These are phyloP conservation scores for Arabidopsis arenosa DNA, from an alignment of 345 rosid species.

Conservation along the genomic window DNA sequence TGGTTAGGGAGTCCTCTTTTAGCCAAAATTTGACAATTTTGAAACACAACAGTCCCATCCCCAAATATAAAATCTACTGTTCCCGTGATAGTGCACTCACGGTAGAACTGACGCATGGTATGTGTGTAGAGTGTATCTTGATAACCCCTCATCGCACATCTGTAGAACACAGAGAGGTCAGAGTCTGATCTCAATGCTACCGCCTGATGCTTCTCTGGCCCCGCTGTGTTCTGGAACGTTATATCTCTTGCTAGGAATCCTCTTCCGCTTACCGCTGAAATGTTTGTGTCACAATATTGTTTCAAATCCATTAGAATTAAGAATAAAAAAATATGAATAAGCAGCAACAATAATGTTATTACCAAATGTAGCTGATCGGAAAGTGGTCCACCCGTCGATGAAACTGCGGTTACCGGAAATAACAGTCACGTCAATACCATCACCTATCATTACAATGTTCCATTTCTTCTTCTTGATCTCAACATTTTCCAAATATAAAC, in stretches of 20 bases:
- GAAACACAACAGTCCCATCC: constrained; percentile 74
- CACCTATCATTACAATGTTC: constrained; percentile 84
- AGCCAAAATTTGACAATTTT: constrained; percentile 72
- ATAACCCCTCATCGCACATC: constrained; percentile 70
- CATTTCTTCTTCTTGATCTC: constrained; percentile 87
- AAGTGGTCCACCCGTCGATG: constrained; percentile 89
- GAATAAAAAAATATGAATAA: neutral
- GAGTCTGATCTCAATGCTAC: constrained; percentile 86
- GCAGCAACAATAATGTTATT: neutral
- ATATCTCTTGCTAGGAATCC: constrained; percentile 87
- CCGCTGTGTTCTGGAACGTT: constrained; percentile 89
- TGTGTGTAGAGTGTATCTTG: constrained; percentile 92
- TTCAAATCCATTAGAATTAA: neutral
- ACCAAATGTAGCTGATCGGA: constrained; percentile 93
- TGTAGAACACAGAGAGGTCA: constrained; percentile 70
- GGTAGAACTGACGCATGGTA: constrained; percentile 86
- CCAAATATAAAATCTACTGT: constrained; percentile 94
- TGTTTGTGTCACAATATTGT: constrained; percentile 7
- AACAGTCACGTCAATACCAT: constrained; percentile 67
- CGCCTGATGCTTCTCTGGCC: constrained; percentile 88
- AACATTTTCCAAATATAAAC: constrained; percentile 74
- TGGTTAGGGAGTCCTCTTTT: constrained; percentile 71
- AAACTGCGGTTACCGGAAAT: constrained; percentile 71
- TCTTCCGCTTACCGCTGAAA: constrained; percentile 82
- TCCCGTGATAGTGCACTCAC: constrained; percentile 79